Percentiles rank a stretch among this genome's conserved stretches.
These are phyloP conservation scores for Aspergillus sclerotioniger DNA, from an alignment of 495 filamentous ascomycete species.

Conservation along the genomic window DNA sequence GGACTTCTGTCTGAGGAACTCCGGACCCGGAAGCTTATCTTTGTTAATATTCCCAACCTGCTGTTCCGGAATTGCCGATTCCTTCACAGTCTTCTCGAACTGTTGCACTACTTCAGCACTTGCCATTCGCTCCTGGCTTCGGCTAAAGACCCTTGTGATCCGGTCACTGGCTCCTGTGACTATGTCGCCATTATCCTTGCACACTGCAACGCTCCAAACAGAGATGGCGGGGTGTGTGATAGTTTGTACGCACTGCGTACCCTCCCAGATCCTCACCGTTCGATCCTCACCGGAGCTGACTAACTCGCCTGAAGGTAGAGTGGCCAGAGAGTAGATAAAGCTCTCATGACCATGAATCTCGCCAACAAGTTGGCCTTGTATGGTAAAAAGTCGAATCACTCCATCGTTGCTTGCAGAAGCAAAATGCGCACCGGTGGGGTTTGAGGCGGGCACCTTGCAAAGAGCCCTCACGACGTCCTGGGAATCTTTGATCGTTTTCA, in stretches of 20 bases:
- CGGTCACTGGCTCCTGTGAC: conserved; percentile 89
- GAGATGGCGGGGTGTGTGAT: conserved; percentile 98
- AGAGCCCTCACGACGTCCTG: conserved; percentile 81
- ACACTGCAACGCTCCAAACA: conserved; percentile 87
- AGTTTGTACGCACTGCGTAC: conserved; percentile 80
- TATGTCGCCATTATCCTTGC: conserved; percentile 81
- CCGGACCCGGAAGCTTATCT: conserved; percentile 80
- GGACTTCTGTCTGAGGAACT: conserved; percentile 73
- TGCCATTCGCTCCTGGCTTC: conserved; percentile 68
- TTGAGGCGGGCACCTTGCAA: conserved; percentile 72
- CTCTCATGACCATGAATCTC: conserved; percentile 86
- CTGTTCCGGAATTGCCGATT: conserved; percentile 82
- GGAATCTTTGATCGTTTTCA: conserved; percentile 67
- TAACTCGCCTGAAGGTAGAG: conserved; percentile 77
- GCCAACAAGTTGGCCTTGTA: conserved; percentile 68
- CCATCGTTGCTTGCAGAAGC: conserved; percentile 89
- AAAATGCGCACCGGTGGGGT: conserved; percentile 80
- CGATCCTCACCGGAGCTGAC: conserved; percentile 93
- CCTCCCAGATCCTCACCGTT: conserved; percentile 84
- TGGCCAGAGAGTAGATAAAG: conserved; percentile 87
- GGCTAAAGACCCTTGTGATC: conserved; percentile 79
- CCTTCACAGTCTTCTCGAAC: conserved; percentile 78
- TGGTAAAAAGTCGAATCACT: conserved; percentile 77
- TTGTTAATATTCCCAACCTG: conserved; percentile 81
- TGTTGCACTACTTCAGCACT: conserved; percentile 53